phyloP scores from a whole-genome alignment of 345 rosid genomes.

The Limnanthes douglasii region DNA sequence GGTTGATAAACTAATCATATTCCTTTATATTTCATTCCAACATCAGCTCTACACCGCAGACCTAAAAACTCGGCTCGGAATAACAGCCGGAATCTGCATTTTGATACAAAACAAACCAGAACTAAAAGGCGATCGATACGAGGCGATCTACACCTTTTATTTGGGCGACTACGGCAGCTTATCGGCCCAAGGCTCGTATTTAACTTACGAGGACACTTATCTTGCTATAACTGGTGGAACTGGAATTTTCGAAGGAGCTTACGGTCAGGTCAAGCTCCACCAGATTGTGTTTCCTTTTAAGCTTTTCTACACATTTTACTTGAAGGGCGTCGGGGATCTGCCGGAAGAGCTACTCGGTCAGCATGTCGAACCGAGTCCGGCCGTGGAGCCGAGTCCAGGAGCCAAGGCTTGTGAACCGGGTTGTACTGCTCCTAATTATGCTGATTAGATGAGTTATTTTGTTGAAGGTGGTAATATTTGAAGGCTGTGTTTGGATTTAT shows the following conservation, averaged over 20 bases:
- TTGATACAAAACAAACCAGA: conserved; percentile 61
- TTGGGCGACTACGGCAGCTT: conserved; percentile 66
- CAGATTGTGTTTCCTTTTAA: conserved; percentile 58
- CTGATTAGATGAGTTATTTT: conserved; percentile 13
- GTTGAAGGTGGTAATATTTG: too few relatives aligned
- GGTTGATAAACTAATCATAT: too few relatives aligned
- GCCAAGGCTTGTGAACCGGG: conserved; percentile 44
- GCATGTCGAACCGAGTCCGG: conserved; percentile 28
- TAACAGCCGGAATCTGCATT: conserved; percentile 72
- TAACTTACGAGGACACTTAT: conserved; percentile 52
- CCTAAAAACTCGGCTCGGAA: conserved; percentile 58
- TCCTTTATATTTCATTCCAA: too few relatives aligned
- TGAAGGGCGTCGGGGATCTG: conserved; percentile 37
- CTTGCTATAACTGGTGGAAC: conserved; percentile 54
- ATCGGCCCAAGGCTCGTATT: conserved; percentile 47
- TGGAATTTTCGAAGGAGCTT: conserved; percentile 48
- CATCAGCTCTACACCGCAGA: conserved; percentile 76
- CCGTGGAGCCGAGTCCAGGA: conserved; percentile 32
- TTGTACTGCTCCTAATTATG: conserved; percentile 27
- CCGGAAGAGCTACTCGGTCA: conserved; percentile 30
- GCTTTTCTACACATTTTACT: conserved; percentile 51
- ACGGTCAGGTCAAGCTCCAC: conserved; percentile 48
- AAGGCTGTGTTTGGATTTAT: too few relatives aligned
- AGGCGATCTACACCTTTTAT: conserved; percentile 70
- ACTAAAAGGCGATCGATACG: conserved; percentile 66